phyloP scores from a whole-genome alignment of 2,329 filamentous ascomycete genomes.

The Kalaharituber pfeilii region DNA sequence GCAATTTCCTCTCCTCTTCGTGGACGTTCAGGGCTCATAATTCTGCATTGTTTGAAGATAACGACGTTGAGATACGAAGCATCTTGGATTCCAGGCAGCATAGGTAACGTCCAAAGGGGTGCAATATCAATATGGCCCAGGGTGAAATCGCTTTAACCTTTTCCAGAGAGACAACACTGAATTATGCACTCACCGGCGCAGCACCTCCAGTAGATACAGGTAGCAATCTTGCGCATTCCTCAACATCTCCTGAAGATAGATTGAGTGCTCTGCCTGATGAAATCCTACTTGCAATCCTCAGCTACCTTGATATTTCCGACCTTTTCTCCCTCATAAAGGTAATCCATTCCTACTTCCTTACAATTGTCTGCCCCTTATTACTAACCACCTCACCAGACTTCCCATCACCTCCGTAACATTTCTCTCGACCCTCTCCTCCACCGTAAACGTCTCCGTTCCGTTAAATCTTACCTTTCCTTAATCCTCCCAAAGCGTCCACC shows the following conservation, averaged over 20 bases:
- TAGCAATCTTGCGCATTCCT: neutral
- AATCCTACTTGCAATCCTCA: conserved; percentile 31
- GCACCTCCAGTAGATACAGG: no score
- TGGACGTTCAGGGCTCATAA: no score
- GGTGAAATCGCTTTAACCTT: no score
- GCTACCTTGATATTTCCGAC: conserved; percentile 33
- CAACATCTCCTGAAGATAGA: neutral
- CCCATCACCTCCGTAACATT: conserved; percentile 43
- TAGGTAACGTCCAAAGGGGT: no score
- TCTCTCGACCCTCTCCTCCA: conserved; percentile 50
- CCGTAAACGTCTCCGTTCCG: conserved; percentile 41
- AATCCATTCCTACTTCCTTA: conserved; percentile 13
- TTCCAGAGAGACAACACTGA: no score
- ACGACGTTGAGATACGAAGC: no score
- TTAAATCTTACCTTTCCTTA: conserved; percentile 37
- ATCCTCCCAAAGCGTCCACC: conserved; percentile 36
- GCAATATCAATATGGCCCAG: no score
- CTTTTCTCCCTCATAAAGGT: conserved; percentile 30
- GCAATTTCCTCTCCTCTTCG: no score
- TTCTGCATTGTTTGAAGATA: no score
- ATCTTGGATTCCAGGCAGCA: no score
- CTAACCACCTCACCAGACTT: conserved; percentile 32
- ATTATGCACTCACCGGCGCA: no score
- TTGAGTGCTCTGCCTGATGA: conserved; percentile 27
- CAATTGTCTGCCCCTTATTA: conserved; percentile 7